Evolutionary conservation across 75 land plant genomes (phyloP).

Genomic region (Pinus taeda): DNA sequence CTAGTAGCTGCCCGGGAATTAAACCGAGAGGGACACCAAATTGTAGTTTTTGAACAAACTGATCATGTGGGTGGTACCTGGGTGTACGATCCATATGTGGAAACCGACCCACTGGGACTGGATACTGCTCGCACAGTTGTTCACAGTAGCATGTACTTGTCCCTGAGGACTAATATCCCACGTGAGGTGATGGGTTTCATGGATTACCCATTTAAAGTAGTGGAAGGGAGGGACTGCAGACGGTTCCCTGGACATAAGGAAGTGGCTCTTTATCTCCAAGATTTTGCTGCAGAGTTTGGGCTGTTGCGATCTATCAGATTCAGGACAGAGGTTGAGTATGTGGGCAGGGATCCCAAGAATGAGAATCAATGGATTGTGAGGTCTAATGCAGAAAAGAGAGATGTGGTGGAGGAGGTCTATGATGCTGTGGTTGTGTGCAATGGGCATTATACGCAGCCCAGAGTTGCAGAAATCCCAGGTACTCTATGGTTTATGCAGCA

Average conservation of each 20-base stretch:
- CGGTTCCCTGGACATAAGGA: constrained; percentile 65
- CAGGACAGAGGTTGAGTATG: constrained; percentile 35
- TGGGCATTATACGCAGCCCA: constrained; percentile 86
- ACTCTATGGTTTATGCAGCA: neutral
- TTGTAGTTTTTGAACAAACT: constrained; percentile 57
- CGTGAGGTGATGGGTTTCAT: constrained; percentile 67
- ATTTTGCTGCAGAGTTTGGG: constrained; percentile 46
- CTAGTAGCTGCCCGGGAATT: constrained; percentile 65
- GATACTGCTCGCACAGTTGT: constrained; percentile 6
- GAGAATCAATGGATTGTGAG: constrained; percentile 43
- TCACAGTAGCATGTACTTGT: constrained; percentile 14
- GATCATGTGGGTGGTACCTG: constrained; percentile 63
- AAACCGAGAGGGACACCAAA: constrained; percentile 46
- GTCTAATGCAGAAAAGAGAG: constrained; percentile 3
- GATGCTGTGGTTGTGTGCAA: constrained; percentile 90
- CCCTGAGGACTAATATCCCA: neutral
- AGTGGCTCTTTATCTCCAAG: constrained; percentile 40
- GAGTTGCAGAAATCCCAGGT: constrained; percentile 76
- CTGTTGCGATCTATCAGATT: constrained; percentile 42
- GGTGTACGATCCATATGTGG: constrained; percentile 42
- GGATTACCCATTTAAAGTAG: constrained; percentile 50
- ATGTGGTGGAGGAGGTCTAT: constrained; percentile 55
- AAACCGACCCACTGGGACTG: constrained; percentile 24
- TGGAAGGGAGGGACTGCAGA: constrained; percentile 55
- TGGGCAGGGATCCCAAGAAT: constrained; percentile 18